Percentiles rank a stretch among this genome's conserved stretches.
Conservation (phyloP, 129 eudicot genomes). For the Helianthus tuberosus region DNA sequence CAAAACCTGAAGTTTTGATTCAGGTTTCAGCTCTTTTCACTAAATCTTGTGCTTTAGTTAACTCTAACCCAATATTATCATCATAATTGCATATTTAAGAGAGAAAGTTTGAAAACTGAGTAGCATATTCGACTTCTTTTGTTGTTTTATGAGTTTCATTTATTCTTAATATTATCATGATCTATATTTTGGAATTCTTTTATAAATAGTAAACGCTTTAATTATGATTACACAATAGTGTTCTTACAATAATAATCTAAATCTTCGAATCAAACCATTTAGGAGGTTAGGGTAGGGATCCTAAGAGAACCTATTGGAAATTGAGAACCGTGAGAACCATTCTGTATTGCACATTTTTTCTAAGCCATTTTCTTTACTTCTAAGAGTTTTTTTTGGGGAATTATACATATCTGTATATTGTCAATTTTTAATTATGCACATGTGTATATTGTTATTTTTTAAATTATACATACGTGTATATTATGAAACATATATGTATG, state of each 20-base stretch:
- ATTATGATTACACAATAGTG: background rate
- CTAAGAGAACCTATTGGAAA: too few relatives aligned
- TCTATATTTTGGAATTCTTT: background rate
- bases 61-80: background rate
- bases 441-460: too few relatives aligned
- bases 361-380: too few relatives aligned
- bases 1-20: slow-evolving; percentile 67
- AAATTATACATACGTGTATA: too few relatives aligned
- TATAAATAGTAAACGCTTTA: background rate
- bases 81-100: background rate
- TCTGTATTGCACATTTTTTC: too few relatives aligned
- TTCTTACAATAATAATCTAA: background rate
- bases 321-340: too few relatives aligned
- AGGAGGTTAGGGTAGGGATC: background rate
- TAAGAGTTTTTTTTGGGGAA: too few relatives aligned
- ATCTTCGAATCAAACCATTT: background rate
- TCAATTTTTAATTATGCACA: too few relatives aligned
- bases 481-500: too few relatives aligned
- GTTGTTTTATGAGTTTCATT: background rate
- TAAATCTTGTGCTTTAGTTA: slow-evolving; percentile 5
- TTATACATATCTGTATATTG: too few relatives aligned
- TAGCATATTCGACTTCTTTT: background rate
- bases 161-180: background rate
- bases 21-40: slow-evolving; percentile 52
- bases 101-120: background rate